Base-by-base conservation (phyloP, 2,329 filamentous ascomycete genomes). In the Cordyceps cicadae region DNA sequence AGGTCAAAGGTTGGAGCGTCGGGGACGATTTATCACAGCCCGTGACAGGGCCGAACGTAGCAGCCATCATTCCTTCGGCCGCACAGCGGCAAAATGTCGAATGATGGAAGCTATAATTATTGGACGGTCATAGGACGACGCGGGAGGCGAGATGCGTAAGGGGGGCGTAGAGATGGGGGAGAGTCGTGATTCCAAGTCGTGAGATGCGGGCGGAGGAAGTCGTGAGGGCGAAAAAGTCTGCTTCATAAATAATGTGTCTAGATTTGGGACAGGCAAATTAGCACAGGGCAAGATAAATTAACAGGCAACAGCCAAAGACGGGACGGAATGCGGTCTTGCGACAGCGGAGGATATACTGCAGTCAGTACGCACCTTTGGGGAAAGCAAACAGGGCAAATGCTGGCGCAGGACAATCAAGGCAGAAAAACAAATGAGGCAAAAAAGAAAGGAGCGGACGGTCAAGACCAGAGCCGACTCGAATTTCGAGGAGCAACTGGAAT, bases 361-460 rank as follows among this genome's bases (percentile, higher is more conserved):
- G 34, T 37, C 34, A 9, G 39, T 54, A 65, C 51, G 64, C 26
- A 64, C 62, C 57, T 57, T 57, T 62, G 65, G 59, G 64, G 67
- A 64, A 65, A 63, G 60, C 53, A 67, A 67, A 66, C 64, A 12
- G 52, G 45, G 46, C 51, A 57, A 62, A 63, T 60, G 62, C 62
- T 63, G 49, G 56, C 48, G 62, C 64, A 65, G 63, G 62, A 66
- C 60, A 66, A 65, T 61, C 53, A 62, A 65, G 60, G 62, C 61
- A 63, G 52, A 66, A 66, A 63, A 66, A 66, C 67, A 67, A 62
- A 54, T 43, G 54, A 62, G 65, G 63, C 64, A 68, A 72, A 70
- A 66, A 65, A 66, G 65, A 74, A 75, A 75, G 49, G 81, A 84
- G 79, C 76, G 81, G 81, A 84, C 81, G 81, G 81, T 71, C 79